A percentile compares a stretch with the other conserved stretches of the same genome.
These are phyloP conservation scores for Colletotrichum sp. DNA, from an alignment of 2,329 filamentous ascomycete species.

Conservation along the genomic window DNA sequence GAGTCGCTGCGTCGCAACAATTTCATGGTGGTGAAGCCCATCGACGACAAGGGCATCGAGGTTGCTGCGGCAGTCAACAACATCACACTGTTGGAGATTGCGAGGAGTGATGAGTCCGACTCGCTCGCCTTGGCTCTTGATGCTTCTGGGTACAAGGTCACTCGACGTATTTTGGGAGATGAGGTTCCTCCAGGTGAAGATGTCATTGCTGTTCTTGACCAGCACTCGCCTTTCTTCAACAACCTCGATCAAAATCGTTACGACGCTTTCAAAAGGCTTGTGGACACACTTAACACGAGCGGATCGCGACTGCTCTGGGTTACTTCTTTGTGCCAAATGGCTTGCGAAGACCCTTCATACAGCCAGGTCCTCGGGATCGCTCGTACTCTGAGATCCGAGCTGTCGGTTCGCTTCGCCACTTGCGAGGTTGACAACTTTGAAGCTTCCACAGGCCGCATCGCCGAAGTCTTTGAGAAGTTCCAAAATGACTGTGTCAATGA, in stretches of 20 bases:
- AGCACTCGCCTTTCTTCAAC: slow-evolving; percentile 29
- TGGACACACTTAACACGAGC: background rate
- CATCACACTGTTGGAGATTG: background rate
- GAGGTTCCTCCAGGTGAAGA: slow-evolving; percentile 21
- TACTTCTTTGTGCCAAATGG: slow-evolving; percentile 28
- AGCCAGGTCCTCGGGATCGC: slow-evolving; percentile 30
- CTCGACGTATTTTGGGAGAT: background rate
- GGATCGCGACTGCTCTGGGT: slow-evolving; percentile 32
- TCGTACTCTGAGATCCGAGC: slow-evolving; percentile 32
- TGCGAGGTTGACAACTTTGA: slow-evolving; percentile 30
- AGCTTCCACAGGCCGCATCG: background rate
- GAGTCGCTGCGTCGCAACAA: background rate
- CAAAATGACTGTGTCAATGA: background rate
- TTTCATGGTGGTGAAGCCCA: background rate
- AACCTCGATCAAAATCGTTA: slow-evolving; percentile 23
- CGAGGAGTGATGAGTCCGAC: background rate
- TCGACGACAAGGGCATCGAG: background rate
- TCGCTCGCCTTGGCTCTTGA: background rate
- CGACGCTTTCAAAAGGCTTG: slow-evolving; percentile 12
- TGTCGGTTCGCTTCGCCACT: slow-evolving; percentile 28
- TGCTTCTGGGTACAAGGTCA: background rate
- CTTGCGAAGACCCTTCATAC: slow-evolving; percentile 28
- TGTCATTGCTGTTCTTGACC: slow-evolving; percentile 30
- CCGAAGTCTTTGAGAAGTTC: background rate
- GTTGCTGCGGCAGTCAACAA: background rate